Conservation (phyloP, 1,284 basidiomycete genomes). For the Apiotrichum brassicae region DNA sequence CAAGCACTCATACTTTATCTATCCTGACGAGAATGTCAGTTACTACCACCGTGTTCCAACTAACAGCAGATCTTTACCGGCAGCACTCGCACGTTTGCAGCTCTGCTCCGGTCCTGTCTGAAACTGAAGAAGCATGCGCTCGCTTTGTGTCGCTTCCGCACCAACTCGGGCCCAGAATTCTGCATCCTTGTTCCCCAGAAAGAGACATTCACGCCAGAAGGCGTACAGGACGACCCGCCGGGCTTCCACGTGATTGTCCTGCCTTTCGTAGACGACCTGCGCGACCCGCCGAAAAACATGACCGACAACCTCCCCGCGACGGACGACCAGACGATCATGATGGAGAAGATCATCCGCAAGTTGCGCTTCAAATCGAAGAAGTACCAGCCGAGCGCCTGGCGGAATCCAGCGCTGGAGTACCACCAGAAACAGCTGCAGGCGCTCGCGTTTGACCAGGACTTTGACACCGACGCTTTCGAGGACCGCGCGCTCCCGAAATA, state of each 20-base stretch:
- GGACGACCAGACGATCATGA: conserved; percentile 61
- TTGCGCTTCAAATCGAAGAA: conserved; percentile 67
- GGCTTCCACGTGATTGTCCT: conserved; percentile 88
- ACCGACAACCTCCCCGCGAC: conserved; percentile 55
- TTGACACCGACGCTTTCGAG: conserved; percentile 63
- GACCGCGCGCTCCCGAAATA: conserved; percentile 75
- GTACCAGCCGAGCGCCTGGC: conserved; percentile 82
- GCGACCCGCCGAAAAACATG: conserved; percentile 57
- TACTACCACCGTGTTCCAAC: conserved; percentile 40
- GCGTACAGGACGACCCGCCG: conserved; percentile 69
- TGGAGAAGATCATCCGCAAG: conserved; percentile 69
- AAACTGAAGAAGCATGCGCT: conserved; percentile 77
- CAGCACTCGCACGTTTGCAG: conserved; percentile 83
- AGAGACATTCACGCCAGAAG: conserved; percentile 64
- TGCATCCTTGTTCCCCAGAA: conserved; percentile 84
- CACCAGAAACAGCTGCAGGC: conserved; percentile 88
- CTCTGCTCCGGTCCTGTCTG: conserved; percentile 75
- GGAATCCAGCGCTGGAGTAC: conserved; percentile 77
- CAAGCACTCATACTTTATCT: conserved; percentile 85
- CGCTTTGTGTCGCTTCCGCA: conserved; percentile 63
- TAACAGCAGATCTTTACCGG: conserved; percentile 57
- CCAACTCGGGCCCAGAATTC: conserved; percentile 70
- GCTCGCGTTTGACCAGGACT: conserved; percentile 82
- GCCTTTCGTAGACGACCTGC: conserved; percentile 91
- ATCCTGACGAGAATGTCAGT: conserved; percentile 78